These are phyloP conservation scores for Arabis hirsuta DNA, from an alignment of 345 rosid species.

Conservation along the genomic window DNA sequence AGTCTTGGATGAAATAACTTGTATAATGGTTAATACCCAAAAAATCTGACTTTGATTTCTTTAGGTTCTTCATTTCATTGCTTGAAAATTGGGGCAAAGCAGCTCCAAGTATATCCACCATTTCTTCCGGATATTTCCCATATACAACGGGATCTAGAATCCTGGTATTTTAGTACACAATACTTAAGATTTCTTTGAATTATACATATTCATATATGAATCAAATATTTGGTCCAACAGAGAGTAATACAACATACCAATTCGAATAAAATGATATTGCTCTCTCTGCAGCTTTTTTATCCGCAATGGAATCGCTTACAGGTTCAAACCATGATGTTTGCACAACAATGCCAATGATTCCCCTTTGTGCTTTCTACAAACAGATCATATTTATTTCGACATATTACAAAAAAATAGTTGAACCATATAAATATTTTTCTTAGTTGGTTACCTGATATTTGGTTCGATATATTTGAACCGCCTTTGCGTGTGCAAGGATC, in stretches of 20 bases:
- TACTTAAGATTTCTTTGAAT: background rate
- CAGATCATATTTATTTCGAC: background rate
- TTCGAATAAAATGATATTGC: constrained; percentile 65
- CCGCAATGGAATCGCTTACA: constrained; percentile 55
- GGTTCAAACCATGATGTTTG: constrained; percentile 72
- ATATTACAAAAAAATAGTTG: background rate
- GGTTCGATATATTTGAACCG: constrained; percentile 53
- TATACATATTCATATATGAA: background rate
- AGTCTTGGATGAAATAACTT: constrained; percentile 62
- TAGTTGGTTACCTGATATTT: constrained; percentile 58
- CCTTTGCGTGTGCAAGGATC: constrained; percentile 64
- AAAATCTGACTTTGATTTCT: constrained; percentile 55
- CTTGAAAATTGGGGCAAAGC: constrained; percentile 57
- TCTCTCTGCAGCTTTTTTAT: constrained; percentile 65
- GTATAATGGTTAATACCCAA: constrained; percentile 76
- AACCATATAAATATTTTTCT: background rate
- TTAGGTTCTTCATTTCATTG: constrained; percentile 47
- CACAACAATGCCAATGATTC: constrained; percentile 68
- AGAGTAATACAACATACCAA: constrained; percentile 51
- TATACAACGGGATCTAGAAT: constrained; percentile 64
- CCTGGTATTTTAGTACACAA: constrained; percentile 43
- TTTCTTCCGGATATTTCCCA: constrained; percentile 64
- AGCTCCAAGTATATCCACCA: constrained; percentile 61
- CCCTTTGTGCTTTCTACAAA: constrained; percentile 57
- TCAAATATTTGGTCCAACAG: background rate